Base-by-base conservation (phyloP, 2,329 filamentous ascomycete species). In the Xylariales sp. region DNA sequence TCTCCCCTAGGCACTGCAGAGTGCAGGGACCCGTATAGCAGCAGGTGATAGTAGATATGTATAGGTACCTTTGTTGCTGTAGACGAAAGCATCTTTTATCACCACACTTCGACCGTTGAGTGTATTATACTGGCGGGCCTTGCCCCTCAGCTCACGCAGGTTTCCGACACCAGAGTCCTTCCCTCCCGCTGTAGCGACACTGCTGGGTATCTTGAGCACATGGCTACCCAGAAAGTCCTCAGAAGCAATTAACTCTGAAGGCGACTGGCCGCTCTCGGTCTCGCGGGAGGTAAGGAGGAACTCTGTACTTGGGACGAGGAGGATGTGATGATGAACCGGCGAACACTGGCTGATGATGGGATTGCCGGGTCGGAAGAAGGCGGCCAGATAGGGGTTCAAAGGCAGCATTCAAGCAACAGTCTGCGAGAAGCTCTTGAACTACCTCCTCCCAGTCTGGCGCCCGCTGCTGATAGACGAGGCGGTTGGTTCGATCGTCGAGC, bases 151-250 rank as follows among this genome's bases (percentile, higher is more conserved):
- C 66, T 98, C 93, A 48, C 91, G 83, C 54, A 94, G 69, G 57
- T 81, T 88, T 46, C 77, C 74, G 11, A 65, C 62, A 9, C 40
- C 40, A 14, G 57, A 62, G 52, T 82, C 78, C 65, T 80, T 82
- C 44, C 67, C 73, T 51, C 72, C 75, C 49, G 65, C 66, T 46
- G 64, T 63, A 42, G 66, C 66, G 44, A 73, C 65, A 44, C 69
- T 69, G 32, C 63, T 56, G 31, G 88, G 84, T 52, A 96, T 82
- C 54, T 90, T 88, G 59, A 98, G 74, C 44, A 97, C 89, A 85
- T 98, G 93, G 71, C 93, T 97, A 49, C 83, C 88, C 44, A 98
- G 77, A 63, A 98, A 97, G 55, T 98, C 93, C 62, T 98, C 93
- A 43, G 87, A 89, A 47, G 80, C 79, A 57, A 91, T 83, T 52